Conservation (phyloP, 192 early-diverging fungal genomes). For the Thamnidium elegans region DNA sequence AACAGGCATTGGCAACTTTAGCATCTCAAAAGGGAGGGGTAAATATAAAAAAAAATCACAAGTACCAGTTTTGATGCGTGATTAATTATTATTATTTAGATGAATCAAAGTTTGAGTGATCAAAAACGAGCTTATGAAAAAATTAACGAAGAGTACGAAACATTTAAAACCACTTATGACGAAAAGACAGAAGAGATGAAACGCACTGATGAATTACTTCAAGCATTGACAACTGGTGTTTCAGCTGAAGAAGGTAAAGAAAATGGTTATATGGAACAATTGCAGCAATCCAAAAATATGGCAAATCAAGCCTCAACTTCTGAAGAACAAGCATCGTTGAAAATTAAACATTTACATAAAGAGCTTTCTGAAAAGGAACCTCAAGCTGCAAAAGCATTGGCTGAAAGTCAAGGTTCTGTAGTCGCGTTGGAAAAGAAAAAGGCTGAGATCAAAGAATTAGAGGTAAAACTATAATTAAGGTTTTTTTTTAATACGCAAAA, state of each 20-base stretch:
- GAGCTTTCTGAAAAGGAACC: slow-evolving; percentile 69
- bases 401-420: slow-evolving; percentile 64
- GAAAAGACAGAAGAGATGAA: slow-evolving; percentile 56
- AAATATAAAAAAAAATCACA: slow-evolving; percentile 1
- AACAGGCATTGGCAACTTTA: slow-evolving; percentile 40
- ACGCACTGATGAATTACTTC: slow-evolving; percentile 78
- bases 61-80: background rate
- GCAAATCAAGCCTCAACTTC: slow-evolving; percentile 61
- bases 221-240: slow-evolving; percentile 91
- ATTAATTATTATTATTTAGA: slow-evolving; percentile 31
- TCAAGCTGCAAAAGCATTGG: slow-evolving; percentile 64
- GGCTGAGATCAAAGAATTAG: slow-evolving; percentile 7
- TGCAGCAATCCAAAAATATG: slow-evolving; percentile 72
- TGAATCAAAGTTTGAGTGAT: slow-evolving; percentile 40
- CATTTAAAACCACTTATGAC: slow-evolving; percentile 50
- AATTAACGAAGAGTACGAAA: slow-evolving; percentile 45
- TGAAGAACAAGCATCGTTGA: slow-evolving; percentile 80
- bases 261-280: slow-evolving; percentile 94
- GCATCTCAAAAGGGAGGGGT: slow-evolving; percentile 44
- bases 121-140: slow-evolving; percentile 37
- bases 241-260: slow-evolving; percentile 89
- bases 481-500: background rate
- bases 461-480: slow-evolving; percentile 9
- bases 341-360: slow-evolving; percentile 68
- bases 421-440: slow-evolving; percentile 32